Percentiles rank a stretch among this genome's conserved stretches.
These are phyloP conservation scores for Microbotryum lychnidis-dioicae DNA, from an alignment of 1,284 basidiomycete species.

Conservation along the genomic window DNA sequence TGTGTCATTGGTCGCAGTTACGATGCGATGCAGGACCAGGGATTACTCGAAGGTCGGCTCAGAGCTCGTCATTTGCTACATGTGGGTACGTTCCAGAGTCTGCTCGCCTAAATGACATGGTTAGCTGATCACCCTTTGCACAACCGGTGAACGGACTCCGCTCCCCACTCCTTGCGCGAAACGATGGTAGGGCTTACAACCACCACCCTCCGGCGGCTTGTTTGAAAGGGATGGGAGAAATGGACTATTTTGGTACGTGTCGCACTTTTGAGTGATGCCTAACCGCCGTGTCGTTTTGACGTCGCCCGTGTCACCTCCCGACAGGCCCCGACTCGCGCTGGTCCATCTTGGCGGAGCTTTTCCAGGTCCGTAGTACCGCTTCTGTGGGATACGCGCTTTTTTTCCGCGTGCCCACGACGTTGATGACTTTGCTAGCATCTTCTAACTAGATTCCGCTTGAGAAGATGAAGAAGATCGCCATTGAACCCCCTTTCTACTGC, in stretches of 20 bases:
- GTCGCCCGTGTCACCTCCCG: too few relatives aligned
- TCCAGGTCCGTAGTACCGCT: not conserved
- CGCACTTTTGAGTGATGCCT: not conserved
- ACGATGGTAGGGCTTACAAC: not conserved
- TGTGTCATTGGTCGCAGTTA: too few relatives aligned
- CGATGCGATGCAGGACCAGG: conserved; percentile 7
- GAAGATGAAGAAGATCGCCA: conserved; percentile 20
- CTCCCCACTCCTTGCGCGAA: too few relatives aligned
- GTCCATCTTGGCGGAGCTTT: not conserved
- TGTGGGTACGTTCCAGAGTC: not conserved
- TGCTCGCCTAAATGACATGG: too few relatives aligned
- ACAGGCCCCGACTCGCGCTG: too few relatives aligned
- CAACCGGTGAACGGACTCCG: too few relatives aligned
- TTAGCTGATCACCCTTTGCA: too few relatives aligned
- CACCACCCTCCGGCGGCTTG: too few relatives aligned
- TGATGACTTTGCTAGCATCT: conserved; percentile 16
- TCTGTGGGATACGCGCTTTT: not conserved
- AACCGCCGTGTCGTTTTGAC: not conserved
- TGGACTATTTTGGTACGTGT: too few relatives aligned
- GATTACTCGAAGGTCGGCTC: conserved; percentile 3
- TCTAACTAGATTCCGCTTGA: conserved; percentile 21
- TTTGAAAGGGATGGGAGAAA: not conserved
- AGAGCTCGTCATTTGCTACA: conserved; percentile 4
- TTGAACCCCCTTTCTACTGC: conserved; percentile 33
- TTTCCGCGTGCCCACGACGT: not conserved